Conservation (phyloP, 176 grass and related monocot species). For the Aegilops speltoides region DNA sequence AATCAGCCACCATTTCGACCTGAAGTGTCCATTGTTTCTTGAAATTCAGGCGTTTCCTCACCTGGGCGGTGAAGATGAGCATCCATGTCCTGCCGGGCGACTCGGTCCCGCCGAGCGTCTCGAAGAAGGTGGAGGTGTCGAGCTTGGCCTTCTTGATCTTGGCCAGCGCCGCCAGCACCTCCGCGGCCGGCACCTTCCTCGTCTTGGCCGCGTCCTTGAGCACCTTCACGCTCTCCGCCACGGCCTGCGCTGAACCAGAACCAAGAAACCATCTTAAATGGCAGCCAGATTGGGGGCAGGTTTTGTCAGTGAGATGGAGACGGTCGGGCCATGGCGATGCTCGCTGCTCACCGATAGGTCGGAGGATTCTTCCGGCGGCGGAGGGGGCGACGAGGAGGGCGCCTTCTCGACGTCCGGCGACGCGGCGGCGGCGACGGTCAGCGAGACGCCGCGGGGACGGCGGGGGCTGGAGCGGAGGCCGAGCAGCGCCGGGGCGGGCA, state of each 20-base stretch:
- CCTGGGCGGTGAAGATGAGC: constrained; percentile 95
- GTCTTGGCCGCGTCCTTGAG: constrained; percentile 88
- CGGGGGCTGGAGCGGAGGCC: neutral
- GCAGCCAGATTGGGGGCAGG: neutral
- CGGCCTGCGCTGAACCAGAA: constrained; percentile 44
- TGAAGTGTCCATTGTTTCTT: too few species aligned
- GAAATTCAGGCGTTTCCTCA: neutral
- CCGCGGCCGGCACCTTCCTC: constrained; percentile 55
- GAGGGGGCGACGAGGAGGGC: neutral
- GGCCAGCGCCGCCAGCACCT: constrained; percentile 64
- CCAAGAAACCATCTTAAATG: neutral
- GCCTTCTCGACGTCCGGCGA: constrained; percentile 37
- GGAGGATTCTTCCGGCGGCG: neutral
- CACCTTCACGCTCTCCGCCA: constrained; percentile 65
- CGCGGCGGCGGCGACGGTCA: constrained; percentile 33
- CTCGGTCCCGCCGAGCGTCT: constrained; percentile 77
- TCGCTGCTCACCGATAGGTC: constrained; percentile 28
- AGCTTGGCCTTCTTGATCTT: constrained; percentile 77
- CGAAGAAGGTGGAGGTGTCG: constrained; percentile 61
- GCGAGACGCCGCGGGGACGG: constrained; percentile 4
- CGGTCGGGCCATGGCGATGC: neutral
- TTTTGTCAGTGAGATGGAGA: neutral
- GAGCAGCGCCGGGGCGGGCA: neutral
- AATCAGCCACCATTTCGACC: too few species aligned
- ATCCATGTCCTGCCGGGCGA: constrained; percentile 97